These are phyloP conservation scores for Malassezia brasiliensis DNA, from an alignment of 1,284 basidiomycete species.

Conservation along the genomic window DNA sequence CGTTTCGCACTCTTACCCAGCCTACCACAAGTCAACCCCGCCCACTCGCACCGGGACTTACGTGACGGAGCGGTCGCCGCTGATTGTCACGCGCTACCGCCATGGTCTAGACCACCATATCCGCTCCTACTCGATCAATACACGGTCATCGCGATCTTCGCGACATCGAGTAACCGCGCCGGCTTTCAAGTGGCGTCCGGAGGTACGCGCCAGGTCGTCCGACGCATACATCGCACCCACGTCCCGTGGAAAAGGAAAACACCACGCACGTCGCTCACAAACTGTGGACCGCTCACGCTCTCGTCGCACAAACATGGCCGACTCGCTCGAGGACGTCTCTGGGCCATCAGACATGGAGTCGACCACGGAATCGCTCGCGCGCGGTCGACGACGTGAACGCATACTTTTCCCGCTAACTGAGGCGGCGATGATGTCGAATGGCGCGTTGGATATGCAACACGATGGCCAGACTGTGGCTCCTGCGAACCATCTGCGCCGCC, in stretches of 20 bases:
- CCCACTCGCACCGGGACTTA: neutral
- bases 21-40: neutral
- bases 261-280: neutral
- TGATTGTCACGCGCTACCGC: neutral
- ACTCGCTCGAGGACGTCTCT: neutral
- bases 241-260: too few species aligned
- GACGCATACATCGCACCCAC: too few species aligned
- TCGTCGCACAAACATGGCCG: neutral
- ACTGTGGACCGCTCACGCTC: neutral
- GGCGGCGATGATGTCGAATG: neutral
- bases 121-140: neutral
- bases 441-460: neutral
- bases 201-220: too few species aligned
- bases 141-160: neutral
- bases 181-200: too few species aligned
- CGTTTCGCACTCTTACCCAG: neutral
- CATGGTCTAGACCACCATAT: too few species aligned
- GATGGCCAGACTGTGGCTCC: neutral
- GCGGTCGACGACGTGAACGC: neutral
- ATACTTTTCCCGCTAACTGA: neutral
- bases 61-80: neutral
- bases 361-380: neutral
- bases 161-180: neutral
- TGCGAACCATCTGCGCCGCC: neutral
- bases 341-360: neutral